Evolutionary conservation across 345 rosid species (phyloP).

Genomic region (Populus deltoides): DNA sequence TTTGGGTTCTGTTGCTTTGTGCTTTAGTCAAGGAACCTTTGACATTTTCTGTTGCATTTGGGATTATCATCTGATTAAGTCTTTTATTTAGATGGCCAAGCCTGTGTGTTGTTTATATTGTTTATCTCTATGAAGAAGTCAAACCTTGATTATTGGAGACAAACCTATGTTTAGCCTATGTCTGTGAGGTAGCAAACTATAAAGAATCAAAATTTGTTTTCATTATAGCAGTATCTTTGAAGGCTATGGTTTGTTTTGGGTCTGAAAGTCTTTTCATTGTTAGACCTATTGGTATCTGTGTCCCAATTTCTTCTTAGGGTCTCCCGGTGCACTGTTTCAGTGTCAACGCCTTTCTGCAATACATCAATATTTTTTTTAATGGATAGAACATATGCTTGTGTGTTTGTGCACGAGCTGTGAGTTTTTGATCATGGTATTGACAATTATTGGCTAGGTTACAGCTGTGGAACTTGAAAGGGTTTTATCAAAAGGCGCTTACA

Average conservation of each 20-base stretch:
- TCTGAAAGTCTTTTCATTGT: not conserved
- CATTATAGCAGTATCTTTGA: not conserved
- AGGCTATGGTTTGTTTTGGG: not conserved
- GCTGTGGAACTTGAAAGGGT: constrained; percentile 64
- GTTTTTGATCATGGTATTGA: constrained; percentile 8
- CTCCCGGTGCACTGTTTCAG: not conserved
- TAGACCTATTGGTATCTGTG: not conserved
- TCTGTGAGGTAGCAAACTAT: not conserved
- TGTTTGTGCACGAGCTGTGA: not conserved
- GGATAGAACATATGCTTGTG: not conserved
- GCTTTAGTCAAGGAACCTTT: not conserved
- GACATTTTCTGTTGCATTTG: not conserved
- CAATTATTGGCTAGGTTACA: constrained; percentile 57
- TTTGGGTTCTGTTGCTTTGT: not conserved
- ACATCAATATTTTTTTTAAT: not conserved
- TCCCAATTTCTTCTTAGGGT: not conserved
- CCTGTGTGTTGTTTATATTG: not conserved
- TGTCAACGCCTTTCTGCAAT: not conserved
- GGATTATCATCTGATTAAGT: not conserved
- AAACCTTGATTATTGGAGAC: not conserved
- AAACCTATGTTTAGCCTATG: not conserved
- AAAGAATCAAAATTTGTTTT: not conserved
- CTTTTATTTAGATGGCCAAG: not conserved
- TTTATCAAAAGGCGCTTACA: constrained; percentile 68
- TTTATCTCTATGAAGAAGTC: not conserved